Conservation (phyloP, 176 grass and related monocot species). For the Triticum monococcum region DNA sequence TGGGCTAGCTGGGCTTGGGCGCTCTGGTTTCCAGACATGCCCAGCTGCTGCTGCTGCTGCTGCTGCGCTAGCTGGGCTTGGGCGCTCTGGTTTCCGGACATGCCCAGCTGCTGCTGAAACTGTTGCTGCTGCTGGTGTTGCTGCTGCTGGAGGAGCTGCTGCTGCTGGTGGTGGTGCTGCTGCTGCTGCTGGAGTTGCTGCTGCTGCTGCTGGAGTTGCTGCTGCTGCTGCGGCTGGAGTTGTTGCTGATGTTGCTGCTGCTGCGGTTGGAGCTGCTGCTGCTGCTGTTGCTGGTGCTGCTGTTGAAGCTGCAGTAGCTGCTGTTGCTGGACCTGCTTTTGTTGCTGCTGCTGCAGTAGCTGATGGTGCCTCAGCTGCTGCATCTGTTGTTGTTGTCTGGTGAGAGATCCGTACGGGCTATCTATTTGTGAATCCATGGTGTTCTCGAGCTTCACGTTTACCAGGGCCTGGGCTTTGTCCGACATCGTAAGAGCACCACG, state of each 20-base stretch:
- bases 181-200: conserved; percentile 37
- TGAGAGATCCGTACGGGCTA: conserved; percentile 40
- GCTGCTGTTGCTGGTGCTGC: conserved; percentile 49
- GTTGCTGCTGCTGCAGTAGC: conserved; percentile 47
- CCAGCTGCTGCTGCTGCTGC: conserved; percentile 38
- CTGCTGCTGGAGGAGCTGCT: conserved; percentile 21
- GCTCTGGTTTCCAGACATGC: conserved; percentile 43
- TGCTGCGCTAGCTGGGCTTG: conserved; percentile 23
- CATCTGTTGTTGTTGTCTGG: conserved; percentile 47
- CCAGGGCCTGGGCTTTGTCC: conserved; percentile 66
- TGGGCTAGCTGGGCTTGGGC: conserved; percentile 50
- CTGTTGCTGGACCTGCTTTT: conserved; percentile 42
- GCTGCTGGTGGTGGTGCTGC: neutral
- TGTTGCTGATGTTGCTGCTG: conserved; percentile 8
- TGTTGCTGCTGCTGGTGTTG: conserved; percentile 45
- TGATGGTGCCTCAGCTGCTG: conserved; percentile 54
- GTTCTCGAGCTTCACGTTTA: conserved; percentile 85
- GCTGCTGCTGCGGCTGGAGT: conserved; percentile 7
- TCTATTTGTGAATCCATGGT: conserved; percentile 70
- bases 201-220: neutral
- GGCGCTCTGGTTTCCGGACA: conserved; percentile 45
- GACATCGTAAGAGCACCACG: conserved; percentile 65
- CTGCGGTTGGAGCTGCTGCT: neutral
- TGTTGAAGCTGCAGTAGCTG: conserved; percentile 35
- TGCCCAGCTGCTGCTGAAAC: conserved; percentile 31